phyloP scores from a whole-genome alignment of 78 protist species.

The Monosiga brevicollis region DNA sequence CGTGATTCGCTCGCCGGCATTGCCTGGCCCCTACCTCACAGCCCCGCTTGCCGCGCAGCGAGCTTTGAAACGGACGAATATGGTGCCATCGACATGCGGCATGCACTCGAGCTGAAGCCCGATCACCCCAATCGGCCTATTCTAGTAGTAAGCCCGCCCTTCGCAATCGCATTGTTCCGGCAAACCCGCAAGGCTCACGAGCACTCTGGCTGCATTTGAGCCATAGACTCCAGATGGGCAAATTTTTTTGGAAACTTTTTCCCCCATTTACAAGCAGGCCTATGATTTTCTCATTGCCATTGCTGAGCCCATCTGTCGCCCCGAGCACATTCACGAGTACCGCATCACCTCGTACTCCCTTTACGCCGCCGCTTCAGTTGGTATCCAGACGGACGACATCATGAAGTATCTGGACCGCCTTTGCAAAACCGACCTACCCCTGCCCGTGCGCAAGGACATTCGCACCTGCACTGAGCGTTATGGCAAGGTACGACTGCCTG shows the following conservation, averaged over 20 bases:
- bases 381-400: slow-evolving; percentile 64
- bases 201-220: too few species aligned
- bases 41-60: too few species aligned
- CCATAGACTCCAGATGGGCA: slow-evolving; percentile 41
- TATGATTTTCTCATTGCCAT: slow-evolving; percentile 91
- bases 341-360: slow-evolving; percentile 83
- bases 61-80: too few species aligned
- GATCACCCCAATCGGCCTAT: too few species aligned
- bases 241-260: slow-evolving; percentile 79
- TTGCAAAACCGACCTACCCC: slow-evolving; percentile 49
- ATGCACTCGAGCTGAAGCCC: too few species aligned
- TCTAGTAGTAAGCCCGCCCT: too few species aligned
- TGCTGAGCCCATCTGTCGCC: slow-evolving; percentile 82
- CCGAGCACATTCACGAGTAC: slow-evolving; percentile 75
- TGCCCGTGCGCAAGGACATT: slow-evolving; percentile 28
- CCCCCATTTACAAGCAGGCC: slow-evolving; percentile 77
- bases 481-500: slow-evolving; percentile 12
- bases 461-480: slow-evolving; percentile 31
- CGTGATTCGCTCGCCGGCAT: too few species aligned
- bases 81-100: too few species aligned
- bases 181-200: too few species aligned
- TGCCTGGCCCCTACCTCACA: too few species aligned
- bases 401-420: slow-evolving; percentile 31
- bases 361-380: slow-evolving; percentile 87
- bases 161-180: too few species aligned